Base-by-base conservation (phyloP, 768 basidiomycete genomes). In the Lactifluus volemus region DNA sequence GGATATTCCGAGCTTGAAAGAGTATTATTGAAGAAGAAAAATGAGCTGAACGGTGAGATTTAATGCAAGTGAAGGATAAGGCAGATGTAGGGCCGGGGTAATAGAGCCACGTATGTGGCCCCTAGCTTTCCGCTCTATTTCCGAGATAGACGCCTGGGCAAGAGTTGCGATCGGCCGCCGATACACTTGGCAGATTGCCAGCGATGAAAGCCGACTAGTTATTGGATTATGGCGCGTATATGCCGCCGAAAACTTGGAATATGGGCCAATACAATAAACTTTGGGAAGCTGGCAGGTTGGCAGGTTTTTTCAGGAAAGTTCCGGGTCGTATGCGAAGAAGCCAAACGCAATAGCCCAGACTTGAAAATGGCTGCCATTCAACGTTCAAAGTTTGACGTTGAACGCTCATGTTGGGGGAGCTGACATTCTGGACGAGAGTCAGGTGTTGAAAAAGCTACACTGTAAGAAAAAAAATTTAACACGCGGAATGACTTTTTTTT, bases 111-210 rank as follows among this genome's bases (percentile, higher is more conserved):
- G 12, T 15, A 5, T 14, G 12, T 14, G 50, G 39, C 12, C 29
- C 38, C 29, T 54, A 15, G 3, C 39, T 36, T 61, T 63, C 61
- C 61, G 61, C 21, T 14, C 0, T 15, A 0, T 38, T 63, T 54
- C 61, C 61, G 61, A 58, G 52, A 53, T 53, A 34, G 42, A 44
- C 51, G 38, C 44, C 25, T n/a, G 34, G 19, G 21, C 25, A 39
- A 58, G 56, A 62, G 53, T 42, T 30, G 39, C n/a, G 55, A 53
- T 45, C 41, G 2, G 49, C 12, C 0, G 32, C 21, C 21, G 48
- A 21, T 21, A 25, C 21, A 25, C 36, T 19, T 49, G 11, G 34
- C 11, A 17, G 49, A 5, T 21, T 29, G 17, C 30, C 17, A 8
- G 42, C 41, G 21, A 54, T 36, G 39, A 45, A 38, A 53, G 38